phyloP scores from a whole-genome alignment of 345 rosid genomes.

The Draba incana region DNA sequence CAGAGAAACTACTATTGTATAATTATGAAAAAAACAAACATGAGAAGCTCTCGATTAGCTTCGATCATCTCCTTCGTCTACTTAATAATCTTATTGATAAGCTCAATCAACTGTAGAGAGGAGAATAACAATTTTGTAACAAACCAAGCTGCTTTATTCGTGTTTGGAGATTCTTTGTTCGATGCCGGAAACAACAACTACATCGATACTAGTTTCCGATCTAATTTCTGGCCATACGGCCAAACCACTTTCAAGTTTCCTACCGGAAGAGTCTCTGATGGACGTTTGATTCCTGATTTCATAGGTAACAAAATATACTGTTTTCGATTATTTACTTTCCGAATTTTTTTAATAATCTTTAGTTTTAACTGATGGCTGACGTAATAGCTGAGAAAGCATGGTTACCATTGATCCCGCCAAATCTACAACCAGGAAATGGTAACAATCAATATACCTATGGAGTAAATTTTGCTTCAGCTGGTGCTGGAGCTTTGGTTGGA shows the following conservation, averaged over 20 bases:
- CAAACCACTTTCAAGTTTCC: conserved; percentile 45
- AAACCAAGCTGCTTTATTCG: conserved; percentile 43
- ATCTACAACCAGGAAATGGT: conserved; percentile 45
- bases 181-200: conserved; percentile 57
- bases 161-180: conserved; percentile 56
- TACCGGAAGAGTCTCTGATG: conserved; percentile 51
- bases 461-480: conserved; percentile 54
- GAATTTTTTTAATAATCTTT: not conserved
- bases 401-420: conserved; percentile 53
- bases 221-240: conserved; percentile 50
- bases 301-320: conserved; percentile 34
- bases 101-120: conserved; percentile 7
- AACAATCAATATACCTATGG: conserved; percentile 41
- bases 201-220: conserved; percentile 33
- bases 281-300: conserved; percentile 49
- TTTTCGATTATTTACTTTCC: not conserved
- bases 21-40: not conserved
- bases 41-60: conserved; percentile 1
- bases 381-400: conserved; percentile 50
- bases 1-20: not conserved
- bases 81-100: not conserved
- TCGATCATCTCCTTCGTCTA: conserved; percentile 1
- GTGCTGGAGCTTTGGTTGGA: conserved; percentile 55
- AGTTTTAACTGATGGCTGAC: not conserved
- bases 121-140: not conserved